Percentiles rank a stretch among this genome's conserved stretches.
These are phyloP conservation scores for Rhizodiscina lignyota DNA, from an alignment of 495 filamentous ascomycete genomes.

Conservation along the genomic window DNA sequence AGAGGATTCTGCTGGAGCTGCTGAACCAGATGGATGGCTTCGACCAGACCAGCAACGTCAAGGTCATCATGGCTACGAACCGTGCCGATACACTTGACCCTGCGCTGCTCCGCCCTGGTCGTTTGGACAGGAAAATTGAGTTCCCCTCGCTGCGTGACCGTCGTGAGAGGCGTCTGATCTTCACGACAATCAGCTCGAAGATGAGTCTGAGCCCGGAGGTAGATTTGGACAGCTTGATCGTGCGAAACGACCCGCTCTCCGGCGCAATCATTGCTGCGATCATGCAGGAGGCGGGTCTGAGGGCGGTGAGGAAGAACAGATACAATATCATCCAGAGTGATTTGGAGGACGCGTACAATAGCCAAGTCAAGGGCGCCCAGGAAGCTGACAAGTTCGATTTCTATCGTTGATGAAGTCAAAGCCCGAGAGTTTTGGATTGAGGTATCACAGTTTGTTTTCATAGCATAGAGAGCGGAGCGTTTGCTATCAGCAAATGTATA, in stretches of 20 bases:
- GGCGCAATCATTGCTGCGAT: conserved; percentile 95
- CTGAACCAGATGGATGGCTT: conserved; percentile 99
- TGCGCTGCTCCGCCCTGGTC: conserved; percentile 80
- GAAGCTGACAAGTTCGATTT: conserved; percentile 69
- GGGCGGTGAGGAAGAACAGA: conserved; percentile 91
- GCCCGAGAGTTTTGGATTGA: background rate
- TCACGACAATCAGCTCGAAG: conserved; percentile 85
- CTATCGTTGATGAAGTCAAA: conserved; percentile 25
- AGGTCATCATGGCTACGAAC: conserved; percentile 99
- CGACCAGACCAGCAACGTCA: conserved; percentile 95
- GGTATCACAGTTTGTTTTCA: no score
- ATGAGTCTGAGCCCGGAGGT: conserved; percentile 96
- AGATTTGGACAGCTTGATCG: conserved; percentile 86
- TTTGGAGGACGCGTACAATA: conserved; percentile 87
- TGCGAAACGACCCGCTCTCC: conserved; percentile 86
- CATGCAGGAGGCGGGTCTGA: conserved; percentile 95
- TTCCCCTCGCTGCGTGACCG: conserved; percentile 85
- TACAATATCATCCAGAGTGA: conserved; percentile 98
- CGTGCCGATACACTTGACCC: conserved; percentile 93
- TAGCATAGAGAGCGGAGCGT: no score
- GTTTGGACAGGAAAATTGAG: conserved; percentile 95
- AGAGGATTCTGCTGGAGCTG: conserved; percentile 90
- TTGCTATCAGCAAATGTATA: no score
- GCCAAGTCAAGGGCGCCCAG: conserved; percentile 78
- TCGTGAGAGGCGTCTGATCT: conserved; percentile 87